These are phyloP conservation scores for Vitis rotundifolia DNA, from an alignment of 164 flowering plant genomes.

Conservation along the genomic window DNA sequence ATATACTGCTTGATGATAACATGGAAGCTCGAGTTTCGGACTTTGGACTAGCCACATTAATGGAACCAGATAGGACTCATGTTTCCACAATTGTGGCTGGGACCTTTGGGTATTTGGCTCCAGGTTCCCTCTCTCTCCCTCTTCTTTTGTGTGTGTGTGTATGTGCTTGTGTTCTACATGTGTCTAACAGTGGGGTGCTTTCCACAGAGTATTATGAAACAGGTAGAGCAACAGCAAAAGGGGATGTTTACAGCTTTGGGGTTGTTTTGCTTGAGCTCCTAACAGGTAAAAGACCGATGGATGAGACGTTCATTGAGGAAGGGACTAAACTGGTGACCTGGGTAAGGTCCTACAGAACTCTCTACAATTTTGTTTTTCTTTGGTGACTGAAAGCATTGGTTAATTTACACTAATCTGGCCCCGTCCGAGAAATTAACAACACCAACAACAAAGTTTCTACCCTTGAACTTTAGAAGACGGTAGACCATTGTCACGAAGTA, in stretches of 20 bases:
- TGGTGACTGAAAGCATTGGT: background rate
- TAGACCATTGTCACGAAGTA: too few relatives aligned
- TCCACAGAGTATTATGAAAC: slow-evolving; percentile 88
- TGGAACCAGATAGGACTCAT: slow-evolving; percentile 90
- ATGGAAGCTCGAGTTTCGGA: slow-evolving; percentile 96
- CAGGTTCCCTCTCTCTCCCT: slow-evolving; percentile 46
- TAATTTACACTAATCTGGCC: background rate
- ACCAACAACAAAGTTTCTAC: too few relatives aligned
- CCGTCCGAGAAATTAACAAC: too few relatives aligned
- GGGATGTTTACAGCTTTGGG: slow-evolving; percentile 96
- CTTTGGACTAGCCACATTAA: slow-evolving; percentile 89
- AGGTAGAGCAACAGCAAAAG: slow-evolving; percentile 90
- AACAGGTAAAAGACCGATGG: slow-evolving; percentile 85
- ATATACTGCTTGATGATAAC: slow-evolving; percentile 75
- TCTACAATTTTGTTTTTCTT: too few relatives aligned
- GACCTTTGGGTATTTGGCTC: slow-evolving; percentile 94
- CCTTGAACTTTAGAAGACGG: too few relatives aligned
- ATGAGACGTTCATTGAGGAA: slow-evolving; percentile 78
- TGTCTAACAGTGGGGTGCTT: background rate
- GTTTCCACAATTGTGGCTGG: slow-evolving; percentile 93
- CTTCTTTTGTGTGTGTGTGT: background rate
- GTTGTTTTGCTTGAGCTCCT: slow-evolving; percentile 87
- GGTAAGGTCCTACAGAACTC: slow-evolving; percentile 44
- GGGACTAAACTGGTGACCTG: slow-evolving; percentile 95
- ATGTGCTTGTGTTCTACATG: background rate